Conservation (phyloP, 177 flowering plant genomes). For the Tripterygium wilfordii region DNA sequence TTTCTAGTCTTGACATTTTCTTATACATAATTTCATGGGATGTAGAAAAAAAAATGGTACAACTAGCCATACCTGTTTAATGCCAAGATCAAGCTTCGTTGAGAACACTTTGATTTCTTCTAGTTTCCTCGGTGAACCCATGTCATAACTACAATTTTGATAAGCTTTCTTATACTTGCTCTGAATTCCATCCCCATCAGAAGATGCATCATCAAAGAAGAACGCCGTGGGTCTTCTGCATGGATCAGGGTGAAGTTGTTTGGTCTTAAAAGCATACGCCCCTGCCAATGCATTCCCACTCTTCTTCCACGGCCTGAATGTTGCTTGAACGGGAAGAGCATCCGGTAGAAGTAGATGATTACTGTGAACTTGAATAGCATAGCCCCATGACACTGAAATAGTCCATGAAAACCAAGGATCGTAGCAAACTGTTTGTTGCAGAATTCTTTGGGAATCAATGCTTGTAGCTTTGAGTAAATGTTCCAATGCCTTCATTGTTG, state of each 20-base stretch:
- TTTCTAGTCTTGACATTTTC: too few species aligned
- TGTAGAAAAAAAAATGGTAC: too few species aligned
- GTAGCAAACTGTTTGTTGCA: conserved; percentile 34
- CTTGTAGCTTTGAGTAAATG: conserved; percentile 22
- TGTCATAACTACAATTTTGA: conserved; percentile 26
- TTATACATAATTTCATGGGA: too few species aligned
- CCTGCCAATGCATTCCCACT: neutral
- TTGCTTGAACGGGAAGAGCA: conserved; percentile 34
- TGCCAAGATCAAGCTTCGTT: conserved; percentile 29
- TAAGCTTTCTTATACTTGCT: conserved; percentile 30
- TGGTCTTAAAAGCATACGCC: neutral
- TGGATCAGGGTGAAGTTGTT: neutral
- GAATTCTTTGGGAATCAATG: conserved; percentile 14
- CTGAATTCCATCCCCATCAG: neutral
- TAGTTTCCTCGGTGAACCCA: conserved; percentile 34
- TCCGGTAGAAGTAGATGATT: conserved; percentile 26
- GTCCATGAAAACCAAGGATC: conserved; percentile 24
- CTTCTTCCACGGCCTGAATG: conserved; percentile 23
- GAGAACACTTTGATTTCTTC: conserved; percentile 48
- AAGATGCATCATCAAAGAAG: neutral
- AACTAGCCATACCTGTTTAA: conserved; percentile 42
- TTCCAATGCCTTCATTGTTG: conserved; percentile 11
- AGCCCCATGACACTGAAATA: conserved; percentile 65
- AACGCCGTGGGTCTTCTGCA: conserved; percentile 1
- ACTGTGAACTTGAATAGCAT: conserved; percentile 48